Conservation (phyloP, 179 eudicot species). For the Amaranthus tricolor region DNA sequence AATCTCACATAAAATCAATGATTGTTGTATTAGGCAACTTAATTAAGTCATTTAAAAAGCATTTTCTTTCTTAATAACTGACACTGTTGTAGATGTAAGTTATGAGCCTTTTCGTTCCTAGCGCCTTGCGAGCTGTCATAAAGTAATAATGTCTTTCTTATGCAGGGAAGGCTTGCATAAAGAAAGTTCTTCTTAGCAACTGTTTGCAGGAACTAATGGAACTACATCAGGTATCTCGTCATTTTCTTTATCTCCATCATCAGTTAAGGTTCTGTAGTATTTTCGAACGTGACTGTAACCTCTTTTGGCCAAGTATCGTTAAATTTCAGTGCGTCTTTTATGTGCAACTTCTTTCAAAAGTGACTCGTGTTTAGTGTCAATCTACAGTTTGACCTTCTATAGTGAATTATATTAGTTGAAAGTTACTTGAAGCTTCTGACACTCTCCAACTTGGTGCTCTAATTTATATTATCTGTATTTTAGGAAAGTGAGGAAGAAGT, state of each 20-base stretch:
- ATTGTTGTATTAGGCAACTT: not conserved
- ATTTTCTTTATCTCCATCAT: not conserved
- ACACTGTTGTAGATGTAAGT: conserved; percentile 58
- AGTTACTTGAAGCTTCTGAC: not conserved
- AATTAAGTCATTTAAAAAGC: not conserved
- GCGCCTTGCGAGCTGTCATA: conserved; percentile 24
- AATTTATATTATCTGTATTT: conserved; percentile 13
- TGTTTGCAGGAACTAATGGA: conserved; percentile 98
- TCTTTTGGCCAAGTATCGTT: conserved; percentile 22
- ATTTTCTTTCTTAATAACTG: conserved; percentile 13
- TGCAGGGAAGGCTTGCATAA: conserved; percentile 97
- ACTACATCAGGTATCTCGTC: conserved; percentile 70
- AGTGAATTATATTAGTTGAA: not conserved
- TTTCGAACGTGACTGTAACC: not conserved
- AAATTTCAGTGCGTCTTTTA: conserved; percentile 28
- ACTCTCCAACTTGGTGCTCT: conserved; percentile 10
- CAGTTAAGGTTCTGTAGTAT: not conserved
- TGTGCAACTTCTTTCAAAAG: not conserved
- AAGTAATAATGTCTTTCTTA: conserved; percentile 6
- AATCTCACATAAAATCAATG: not conserved
- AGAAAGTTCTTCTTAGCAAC: conserved; percentile 95
- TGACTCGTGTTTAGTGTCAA: not conserved
- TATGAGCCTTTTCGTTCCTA: not conserved
- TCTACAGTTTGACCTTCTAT: not conserved
- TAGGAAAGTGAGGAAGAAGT: conserved; percentile 99